phyloP scores from a whole-genome alignment of 495 filamentous ascomycete genomes.

The Gamarada debralockiae region DNA sequence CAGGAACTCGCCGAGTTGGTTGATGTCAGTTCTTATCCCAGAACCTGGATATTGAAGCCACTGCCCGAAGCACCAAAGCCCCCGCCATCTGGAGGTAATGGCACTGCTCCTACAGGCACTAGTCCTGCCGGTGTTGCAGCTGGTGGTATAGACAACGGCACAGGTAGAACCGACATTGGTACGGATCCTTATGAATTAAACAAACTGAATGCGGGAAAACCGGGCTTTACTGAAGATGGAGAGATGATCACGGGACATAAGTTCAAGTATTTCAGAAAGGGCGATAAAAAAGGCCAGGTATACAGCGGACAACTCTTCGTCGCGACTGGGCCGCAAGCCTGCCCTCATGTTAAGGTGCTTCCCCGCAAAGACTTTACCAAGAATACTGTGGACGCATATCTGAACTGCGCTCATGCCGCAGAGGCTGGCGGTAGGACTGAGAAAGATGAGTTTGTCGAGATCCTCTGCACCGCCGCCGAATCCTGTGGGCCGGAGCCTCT shows the following conservation, averaged over 20 bases:
- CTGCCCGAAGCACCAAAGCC: conserved; percentile 1
- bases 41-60: background rate
- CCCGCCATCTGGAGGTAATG: conserved; percentile 2
- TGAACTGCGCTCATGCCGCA: background rate
- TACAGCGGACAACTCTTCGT: conserved; percentile 7
- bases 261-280: conserved; percentile 1
- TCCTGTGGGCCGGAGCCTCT: conserved; percentile 10
- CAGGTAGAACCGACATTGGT: conserved; percentile 4
- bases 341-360: background rate
- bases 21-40: conserved; percentile 2
- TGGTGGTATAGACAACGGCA: conserved; percentile 4
- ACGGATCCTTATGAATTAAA: conserved; percentile 6
- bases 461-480: conserved; percentile 1
- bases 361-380: conserved; percentile 1
- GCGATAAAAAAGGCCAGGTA: conserved; percentile 1
- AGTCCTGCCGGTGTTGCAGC: conserved; percentile 1
- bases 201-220: conserved; percentile 4
- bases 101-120: conserved; percentile 7
- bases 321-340: conserved; percentile 2
- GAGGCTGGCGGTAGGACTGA: conserved; percentile 4
- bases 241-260: background rate
- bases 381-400: background rate
- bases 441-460: conserved; percentile 4
- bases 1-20: conserved; percentile 7
- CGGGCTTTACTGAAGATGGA: conserved; percentile 3